Conservation (phyloP, 306 rosid genomes). For the Dryas alaskensis region DNA sequence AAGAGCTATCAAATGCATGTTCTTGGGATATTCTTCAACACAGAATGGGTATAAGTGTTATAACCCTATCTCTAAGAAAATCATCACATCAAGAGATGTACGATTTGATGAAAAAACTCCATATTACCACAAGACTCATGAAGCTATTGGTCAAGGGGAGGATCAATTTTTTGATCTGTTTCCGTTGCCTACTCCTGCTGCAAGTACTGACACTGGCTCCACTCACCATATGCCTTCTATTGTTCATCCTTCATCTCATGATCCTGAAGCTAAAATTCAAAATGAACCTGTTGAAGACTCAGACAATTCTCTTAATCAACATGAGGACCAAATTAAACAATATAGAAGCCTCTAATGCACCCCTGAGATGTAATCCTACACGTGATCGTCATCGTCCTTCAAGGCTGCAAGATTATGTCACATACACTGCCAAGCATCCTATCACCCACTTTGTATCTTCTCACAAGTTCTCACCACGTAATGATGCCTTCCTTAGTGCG, state of each 20-base stretch:
- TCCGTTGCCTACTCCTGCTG: background rate
- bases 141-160: background rate
- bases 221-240: too few species aligned
- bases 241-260: too few species aligned
- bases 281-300: too few species aligned
- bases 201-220: too few species aligned
- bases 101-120: background rate
- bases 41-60: too few species aligned
- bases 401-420: too few species aligned
- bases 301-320: background rate
- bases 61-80: too few species aligned
- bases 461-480: background rate
- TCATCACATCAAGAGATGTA: background rate
- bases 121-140: too few species aligned
- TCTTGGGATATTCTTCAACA: too few species aligned
- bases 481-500: fast-evolving
- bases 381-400: background rate
- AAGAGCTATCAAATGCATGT: too few species aligned
- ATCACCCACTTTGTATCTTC: background rate
- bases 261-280: too few species aligned
- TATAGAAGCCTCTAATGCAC: background rate
- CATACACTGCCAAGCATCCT: too few species aligned
- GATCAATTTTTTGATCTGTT: background rate
- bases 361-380: background rate
- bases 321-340: background rate